Evolutionary conservation across 768 basidiomycete species (phyloP), one percentile per base, ranked within the genome.

Genomic region (Coprinopsis strossmayeri): DNA sequence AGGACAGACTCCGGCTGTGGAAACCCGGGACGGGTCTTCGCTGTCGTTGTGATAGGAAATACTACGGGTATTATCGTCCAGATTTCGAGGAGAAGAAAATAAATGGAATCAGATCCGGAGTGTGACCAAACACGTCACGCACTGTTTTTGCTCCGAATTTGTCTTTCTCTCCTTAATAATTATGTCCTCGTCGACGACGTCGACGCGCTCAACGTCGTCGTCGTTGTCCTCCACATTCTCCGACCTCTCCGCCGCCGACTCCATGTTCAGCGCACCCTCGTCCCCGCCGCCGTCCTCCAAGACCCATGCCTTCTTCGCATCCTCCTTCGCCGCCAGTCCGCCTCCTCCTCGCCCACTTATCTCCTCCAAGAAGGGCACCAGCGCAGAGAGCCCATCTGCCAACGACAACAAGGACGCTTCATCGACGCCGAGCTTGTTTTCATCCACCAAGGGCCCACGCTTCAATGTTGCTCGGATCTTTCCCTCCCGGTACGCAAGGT

Each of bases 241-340:
- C 7, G 69, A 70, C n/a, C 51, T 62, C 39, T 58, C 64, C 24
- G 46, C 48, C 42, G 52, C 51, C 45, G 5, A 10, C 18, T 26
- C 48, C 20, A 42, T 56, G 25, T 54, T 57, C 48, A 43, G 54
- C 34, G 55, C 64, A 28, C 46, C 57, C 13, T 59, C 65, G 1
- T 63, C 65, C 1, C 61, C 64, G 0, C 62, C 61, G 7, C 59
- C 67, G 0, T 58, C 55, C 3, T 60, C 68, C 34, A 77, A 76
- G 63, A 79, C 76, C 9, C 62, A 71, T 55, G 71, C 73, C 9
- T 74, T 76, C 61, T 71, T 76, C 60, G 64, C 71, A 30, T 68
- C 71, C 42, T 64, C 74, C 4, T 71, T 75, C 60, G 62, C 69
- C 13, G 68, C 69, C 0, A 60, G 61, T 9, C 64, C 71, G 0